A percentile compares a stretch with the other conserved stretches of the same genome.
Conservation (phyloP, 768 basidiomycete species). For the Tricholoma hemisulphureum region DNA sequence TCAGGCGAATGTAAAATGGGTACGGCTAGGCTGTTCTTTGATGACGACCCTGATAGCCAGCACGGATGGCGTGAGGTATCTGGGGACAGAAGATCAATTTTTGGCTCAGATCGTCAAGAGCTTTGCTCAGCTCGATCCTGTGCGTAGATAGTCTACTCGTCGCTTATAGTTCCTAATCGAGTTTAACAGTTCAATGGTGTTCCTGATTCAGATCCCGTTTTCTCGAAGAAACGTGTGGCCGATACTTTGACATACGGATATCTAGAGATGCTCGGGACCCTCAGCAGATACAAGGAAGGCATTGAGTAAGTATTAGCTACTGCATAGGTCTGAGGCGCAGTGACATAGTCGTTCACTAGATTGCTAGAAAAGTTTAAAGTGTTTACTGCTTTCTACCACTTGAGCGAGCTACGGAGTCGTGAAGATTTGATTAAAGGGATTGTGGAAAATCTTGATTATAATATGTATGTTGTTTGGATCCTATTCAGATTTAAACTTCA, state of each 20-base stretch:
- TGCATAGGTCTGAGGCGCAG: neutral
- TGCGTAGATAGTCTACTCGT: conserved; percentile 34
- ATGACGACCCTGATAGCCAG: conserved; percentile 81
- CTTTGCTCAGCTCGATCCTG: conserved; percentile 92
- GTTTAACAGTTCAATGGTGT: conserved; percentile 61
- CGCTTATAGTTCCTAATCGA: neutral
- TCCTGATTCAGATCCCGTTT: conserved; percentile 74
- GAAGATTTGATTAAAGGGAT: conserved; percentile 92
- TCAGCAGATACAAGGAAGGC: conserved; percentile 88
- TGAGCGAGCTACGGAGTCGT: conserved; percentile 85
- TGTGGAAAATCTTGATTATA: conserved; percentile 90
- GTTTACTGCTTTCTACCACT: conserved; percentile 94
- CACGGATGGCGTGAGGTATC: conserved; percentile 79
- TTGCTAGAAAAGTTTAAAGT: conserved; percentile 88
- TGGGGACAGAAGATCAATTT: conserved; percentile 81
- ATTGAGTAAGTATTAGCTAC: conserved; percentile 61
- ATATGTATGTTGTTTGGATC: conserved; percentile 54
- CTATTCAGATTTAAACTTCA: conserved; percentile 6
- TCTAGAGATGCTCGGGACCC: conserved; percentile 90
- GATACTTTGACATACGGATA: conserved; percentile 89
- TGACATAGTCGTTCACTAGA: conserved; percentile 38
- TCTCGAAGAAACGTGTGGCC: conserved; percentile 79
- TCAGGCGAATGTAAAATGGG: conserved; percentile 82
- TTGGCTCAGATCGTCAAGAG: conserved; percentile 79
- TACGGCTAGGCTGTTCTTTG: conserved; percentile 78